Base-by-base conservation (phyloP, 2,329 filamentous ascomycete genomes). In the Thelonectria discophora region DNA sequence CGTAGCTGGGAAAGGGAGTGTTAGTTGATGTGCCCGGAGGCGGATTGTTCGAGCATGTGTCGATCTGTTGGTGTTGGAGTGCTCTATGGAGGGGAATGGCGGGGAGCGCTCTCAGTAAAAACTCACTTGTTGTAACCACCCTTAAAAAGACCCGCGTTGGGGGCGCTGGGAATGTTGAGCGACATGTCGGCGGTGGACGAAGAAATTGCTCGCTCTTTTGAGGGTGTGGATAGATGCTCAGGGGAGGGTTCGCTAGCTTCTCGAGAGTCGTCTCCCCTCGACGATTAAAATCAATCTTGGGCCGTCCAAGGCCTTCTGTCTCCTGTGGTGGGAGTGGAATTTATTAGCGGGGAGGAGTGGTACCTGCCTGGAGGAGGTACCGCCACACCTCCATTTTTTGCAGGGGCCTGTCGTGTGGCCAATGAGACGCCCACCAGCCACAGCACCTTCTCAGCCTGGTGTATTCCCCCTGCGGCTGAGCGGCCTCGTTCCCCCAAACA, bases 81-180 rank as follows among this genome's bases (percentile, higher is more conserved):
- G 32, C 20, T 20, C 52, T 55, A 60, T 64, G 63, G 58, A 64
- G 65, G 62, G 67, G 65, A 70, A 45, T 65, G 64, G 71, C 65
- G 71, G 69, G 71, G 65, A 71, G 65, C 67, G 71, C 58, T 57
- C 55, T 49, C 15, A 50, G 17, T 53, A 40, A 58, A 24, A 27
- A 80, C 86, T 76, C 87, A 97, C 94, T 91, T 97, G 80, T 94
- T 94, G 82, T 99, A 99, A 74, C 94, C 94, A 73, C 89, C 85
- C 85, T 98, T 98, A 86, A 99, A 98, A 42, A 98, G 87, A 78
- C 91, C 91, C 75, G 91, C 86, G 79, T 97, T 97, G 65, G 95
- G 95, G 73, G 95, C 94, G 79, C 89, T 92, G 67, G 95, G 95
- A 77, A 99, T 96, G 77, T 93, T 92, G 77, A 99, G 88, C 81